These are phyloP conservation scores for Silybum marianum DNA, from an alignment of 129 eudicot genomes.

Conservation along the genomic window DNA sequence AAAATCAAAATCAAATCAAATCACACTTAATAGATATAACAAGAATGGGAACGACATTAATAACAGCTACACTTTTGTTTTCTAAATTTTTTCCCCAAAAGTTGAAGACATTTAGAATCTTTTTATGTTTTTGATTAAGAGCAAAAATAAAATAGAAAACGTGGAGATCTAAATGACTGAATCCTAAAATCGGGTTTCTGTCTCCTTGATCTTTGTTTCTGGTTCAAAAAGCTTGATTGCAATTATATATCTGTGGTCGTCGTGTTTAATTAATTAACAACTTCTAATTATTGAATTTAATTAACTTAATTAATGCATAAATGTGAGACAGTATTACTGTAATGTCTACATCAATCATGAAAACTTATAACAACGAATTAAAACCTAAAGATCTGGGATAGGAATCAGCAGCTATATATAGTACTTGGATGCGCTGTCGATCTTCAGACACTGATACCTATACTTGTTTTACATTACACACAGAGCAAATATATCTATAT, in stretches of 20 bases:
- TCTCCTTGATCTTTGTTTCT: neutral
- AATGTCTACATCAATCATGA: slow-evolving; percentile 22
- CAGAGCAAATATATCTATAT: neutral
- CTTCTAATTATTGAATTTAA: neutral
- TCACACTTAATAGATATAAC: neutral
- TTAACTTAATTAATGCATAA: neutral
- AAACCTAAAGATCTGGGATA: slow-evolving; percentile 18
- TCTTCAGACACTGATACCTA: neutral
- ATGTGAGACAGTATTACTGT: neutral
- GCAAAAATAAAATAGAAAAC: neutral
- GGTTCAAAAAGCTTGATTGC: neutral
- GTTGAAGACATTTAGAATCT: neutral
- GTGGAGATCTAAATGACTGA: neutral
- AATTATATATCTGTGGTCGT: neutral
- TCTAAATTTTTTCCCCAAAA: neutral
- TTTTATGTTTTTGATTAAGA: neutral
- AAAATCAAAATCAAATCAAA: neutral
- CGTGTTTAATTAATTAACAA: neutral
- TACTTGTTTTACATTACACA: neutral
- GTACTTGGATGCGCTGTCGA: slow-evolving; percentile 9
- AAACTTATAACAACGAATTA: slow-evolving; percentile 7
- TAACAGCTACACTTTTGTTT: neutral
- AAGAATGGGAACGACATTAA: neutral
- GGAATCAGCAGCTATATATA: slow-evolving; percentile 3
- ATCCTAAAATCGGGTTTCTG: neutral